These are phyloP conservation scores for Phtheirospermum japonicum DNA, from an alignment of 257 asterid species.

Conservation along the genomic window DNA sequence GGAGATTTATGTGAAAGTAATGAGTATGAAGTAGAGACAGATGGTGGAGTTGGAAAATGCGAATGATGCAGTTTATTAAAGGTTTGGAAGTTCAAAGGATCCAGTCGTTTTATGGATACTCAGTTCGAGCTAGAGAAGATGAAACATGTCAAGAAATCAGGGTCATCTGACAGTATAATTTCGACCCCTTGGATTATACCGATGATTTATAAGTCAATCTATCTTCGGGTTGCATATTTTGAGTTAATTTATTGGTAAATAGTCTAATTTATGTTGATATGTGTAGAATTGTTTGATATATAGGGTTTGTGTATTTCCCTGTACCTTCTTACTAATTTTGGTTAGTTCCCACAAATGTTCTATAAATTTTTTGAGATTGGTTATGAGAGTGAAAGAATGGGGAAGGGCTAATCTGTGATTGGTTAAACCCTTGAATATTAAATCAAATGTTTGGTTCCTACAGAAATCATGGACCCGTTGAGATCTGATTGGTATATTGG, in stretches of 20 bases:
- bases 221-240: neutral
- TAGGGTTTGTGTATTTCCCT: neutral
- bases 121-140: conserved; percentile 59
- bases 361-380: neutral
- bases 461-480: too few species aligned
- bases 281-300: neutral
- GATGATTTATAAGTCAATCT: conserved; percentile 2
- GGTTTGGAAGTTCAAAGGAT: conserved; percentile 76
- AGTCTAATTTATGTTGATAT: too few species aligned
- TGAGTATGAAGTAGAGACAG: conserved; percentile 60
- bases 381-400: neutral
- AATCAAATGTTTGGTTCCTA: conserved; percentile 1
- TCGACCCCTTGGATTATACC: neutral
- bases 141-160: conserved; percentile 42
- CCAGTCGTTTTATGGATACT: conserved; percentile 71
- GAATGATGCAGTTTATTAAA: conserved; percentile 68
- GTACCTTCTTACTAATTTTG: conserved; percentile 1
- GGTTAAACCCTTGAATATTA: conserved; percentile 5
- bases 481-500: too few species aligned
- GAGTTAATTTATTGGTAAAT: neutral
- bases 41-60: conserved; percentile 75
- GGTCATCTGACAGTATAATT: conserved; percentile 46
- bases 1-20: conserved; percentile 63
- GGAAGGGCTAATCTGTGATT: neutral
- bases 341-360: neutral